Evolutionary conservation across 805 yeast species (phyloP).

Genomic region (Candida vartiovaarae): DNA sequence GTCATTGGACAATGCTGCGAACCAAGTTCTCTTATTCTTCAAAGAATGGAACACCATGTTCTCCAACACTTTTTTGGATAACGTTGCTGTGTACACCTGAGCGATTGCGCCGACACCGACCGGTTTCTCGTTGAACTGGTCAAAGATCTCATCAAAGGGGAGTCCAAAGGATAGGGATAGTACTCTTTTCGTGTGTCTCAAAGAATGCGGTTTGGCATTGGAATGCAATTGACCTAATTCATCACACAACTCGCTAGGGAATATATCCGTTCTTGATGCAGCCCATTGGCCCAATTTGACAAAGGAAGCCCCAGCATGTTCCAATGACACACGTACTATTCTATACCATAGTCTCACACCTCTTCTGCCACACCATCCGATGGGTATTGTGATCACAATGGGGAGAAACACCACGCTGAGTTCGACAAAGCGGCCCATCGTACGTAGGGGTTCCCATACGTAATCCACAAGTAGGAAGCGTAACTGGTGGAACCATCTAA

Average conservation of each 20-base stretch:
- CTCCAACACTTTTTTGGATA: constrained; percentile 39
- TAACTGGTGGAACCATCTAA: constrained; percentile 31
- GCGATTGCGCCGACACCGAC: constrained; percentile 99
- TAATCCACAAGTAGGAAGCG: constrained; percentile 44
- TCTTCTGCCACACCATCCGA: constrained; percentile 29
- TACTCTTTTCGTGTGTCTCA: constrained; percentile 50
- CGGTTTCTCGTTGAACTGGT: constrained; percentile 67
- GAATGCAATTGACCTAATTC: constrained; percentile 77
- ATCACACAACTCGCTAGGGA: constrained; percentile 70
- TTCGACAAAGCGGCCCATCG: constrained; percentile 63
- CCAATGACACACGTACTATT: constrained; percentile 58
- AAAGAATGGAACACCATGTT: constrained; percentile 23
- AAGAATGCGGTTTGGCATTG: constrained; percentile 67
- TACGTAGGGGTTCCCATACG: constrained; percentile 61
- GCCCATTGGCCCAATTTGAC: constrained; percentile 98
- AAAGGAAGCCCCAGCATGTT: constrained; percentile 87
- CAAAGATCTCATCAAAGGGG: constrained; percentile 65
- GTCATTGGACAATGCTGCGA: constrained; percentile 8
- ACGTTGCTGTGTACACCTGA: constrained; percentile 78
- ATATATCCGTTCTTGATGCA: constrained; percentile 91
- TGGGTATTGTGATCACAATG: constrained; percentile 56
- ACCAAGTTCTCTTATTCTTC: constrained; percentile 20
- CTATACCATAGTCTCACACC: constrained; percentile 72
- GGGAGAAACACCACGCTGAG: constrained; percentile 65
- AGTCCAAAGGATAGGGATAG: constrained; percentile 51